Conservation (phyloP, 805 yeast genomes). For the Ogataea salicorniae region DNA sequence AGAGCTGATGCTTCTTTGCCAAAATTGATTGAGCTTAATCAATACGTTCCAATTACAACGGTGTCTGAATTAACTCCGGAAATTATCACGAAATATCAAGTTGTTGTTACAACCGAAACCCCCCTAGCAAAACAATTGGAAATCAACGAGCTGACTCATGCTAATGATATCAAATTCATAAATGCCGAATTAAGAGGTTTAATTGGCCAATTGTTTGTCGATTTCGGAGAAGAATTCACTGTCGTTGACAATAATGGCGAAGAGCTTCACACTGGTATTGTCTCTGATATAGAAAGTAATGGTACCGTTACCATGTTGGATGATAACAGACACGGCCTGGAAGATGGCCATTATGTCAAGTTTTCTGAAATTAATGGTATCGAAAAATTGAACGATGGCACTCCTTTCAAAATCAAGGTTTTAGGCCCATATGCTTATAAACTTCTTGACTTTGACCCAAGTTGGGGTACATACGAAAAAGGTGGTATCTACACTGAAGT, state of each 20-base stretch:
- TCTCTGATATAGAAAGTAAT: slow-evolving; percentile 79
- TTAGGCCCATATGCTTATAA: slow-evolving; percentile 93
- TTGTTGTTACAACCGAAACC: slow-evolving; percentile 76
- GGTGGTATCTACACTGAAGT: slow-evolving; percentile 95
- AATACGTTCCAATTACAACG: slow-evolving; percentile 81
- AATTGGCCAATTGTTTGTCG: slow-evolving; percentile 85
- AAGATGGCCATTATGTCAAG: slow-evolving; percentile 87
- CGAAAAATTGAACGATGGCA: slow-evolving; percentile 66
- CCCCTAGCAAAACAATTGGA: slow-evolving; percentile 68
- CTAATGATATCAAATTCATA: slow-evolving; percentile 69
- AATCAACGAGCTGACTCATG: slow-evolving; percentile 72
- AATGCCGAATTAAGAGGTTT: slow-evolving; percentile 81
- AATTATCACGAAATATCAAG: slow-evolving; percentile 58
- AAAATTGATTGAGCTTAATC: slow-evolving; percentile 75
- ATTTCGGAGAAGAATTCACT: slow-evolving; percentile 77
- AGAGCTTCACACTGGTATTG: slow-evolving; percentile 82
- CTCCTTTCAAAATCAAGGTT: slow-evolving; percentile 70
- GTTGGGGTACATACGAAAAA: slow-evolving; percentile 59
- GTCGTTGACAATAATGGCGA: slow-evolving; percentile 88
- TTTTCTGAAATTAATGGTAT: slow-evolving; percentile 84
- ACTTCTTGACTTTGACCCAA: slow-evolving; percentile 47
- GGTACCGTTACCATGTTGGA: slow-evolving; percentile 94
- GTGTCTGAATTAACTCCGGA: slow-evolving; percentile 50
- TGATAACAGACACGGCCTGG: slow-evolving; percentile 87
- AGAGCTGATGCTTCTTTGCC: slow-evolving; percentile 70